Evolutionary conservation across 1,284 basidiomycete genomes (phyloP).

Genomic region (Serendipita sp.): DNA sequence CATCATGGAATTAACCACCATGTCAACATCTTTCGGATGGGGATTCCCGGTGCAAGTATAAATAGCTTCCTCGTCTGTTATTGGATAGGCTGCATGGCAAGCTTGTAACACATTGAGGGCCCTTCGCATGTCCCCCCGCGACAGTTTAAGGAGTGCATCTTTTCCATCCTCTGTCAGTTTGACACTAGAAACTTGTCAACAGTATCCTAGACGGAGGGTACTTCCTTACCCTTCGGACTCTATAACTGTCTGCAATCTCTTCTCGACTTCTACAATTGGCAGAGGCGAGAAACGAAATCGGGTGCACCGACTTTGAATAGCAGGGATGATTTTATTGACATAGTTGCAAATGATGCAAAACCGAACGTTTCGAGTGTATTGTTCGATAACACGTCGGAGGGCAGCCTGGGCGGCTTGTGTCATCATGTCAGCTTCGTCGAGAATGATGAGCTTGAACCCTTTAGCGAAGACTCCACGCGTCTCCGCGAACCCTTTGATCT

Average conservation of each 20-base stretch:
- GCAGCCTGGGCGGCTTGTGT: slow-evolving; percentile 95
- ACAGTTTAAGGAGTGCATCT: slow-evolving; percentile 80
- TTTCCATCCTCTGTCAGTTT: slow-evolving; percentile 79
- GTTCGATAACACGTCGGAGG: slow-evolving; percentile 91
- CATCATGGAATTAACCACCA: slow-evolving; percentile 91
- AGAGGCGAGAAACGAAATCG: slow-evolving; percentile 96
- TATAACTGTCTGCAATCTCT: slow-evolving; percentile 66
- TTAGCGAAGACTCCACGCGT: slow-evolving; percentile 65
- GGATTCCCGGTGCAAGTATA: slow-evolving; percentile 97
- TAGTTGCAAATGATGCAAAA: slow-evolving; percentile 99
- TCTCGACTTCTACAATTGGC: slow-evolving; percentile 75
- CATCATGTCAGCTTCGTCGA: slow-evolving; percentile 99
- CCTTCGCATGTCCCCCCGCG: slow-evolving; percentile 93
- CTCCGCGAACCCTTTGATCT: slow-evolving; percentile 97
- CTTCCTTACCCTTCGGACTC: slow-evolving; percentile 65
- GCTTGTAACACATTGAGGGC: slow-evolving; percentile 95
- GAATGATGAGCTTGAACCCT: slow-evolving; percentile 93
- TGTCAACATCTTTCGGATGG: slow-evolving; percentile 86
- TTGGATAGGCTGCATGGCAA: slow-evolving; percentile 86
- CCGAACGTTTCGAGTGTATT: slow-evolving; percentile 95
- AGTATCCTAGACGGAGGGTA: not conserved
- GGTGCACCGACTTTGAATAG: slow-evolving; percentile 97
- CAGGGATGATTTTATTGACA: slow-evolving; percentile 98
- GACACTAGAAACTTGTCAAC: slow-evolving; percentile 39
- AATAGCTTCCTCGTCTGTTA: slow-evolving; percentile 78